Percentiles rank a stretch among this genome's conserved stretches.
Evolutionary conservation across 2,329 filamentous ascomycete species (phyloP).

Genomic region (Aureobasidium subglaciale): DNA sequence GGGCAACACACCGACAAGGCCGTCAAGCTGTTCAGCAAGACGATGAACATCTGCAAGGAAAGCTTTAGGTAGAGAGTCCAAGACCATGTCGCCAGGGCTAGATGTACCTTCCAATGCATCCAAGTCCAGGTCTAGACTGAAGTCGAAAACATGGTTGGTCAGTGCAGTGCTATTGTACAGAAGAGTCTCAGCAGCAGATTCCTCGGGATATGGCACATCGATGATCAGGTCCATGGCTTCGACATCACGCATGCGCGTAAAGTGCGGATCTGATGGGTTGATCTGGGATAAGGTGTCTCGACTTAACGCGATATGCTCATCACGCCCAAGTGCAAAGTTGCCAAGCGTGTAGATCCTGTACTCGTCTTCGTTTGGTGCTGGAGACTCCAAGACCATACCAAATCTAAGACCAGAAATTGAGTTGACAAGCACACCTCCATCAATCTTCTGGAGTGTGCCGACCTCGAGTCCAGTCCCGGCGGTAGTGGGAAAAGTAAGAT

Average conservation of each 20-base stretch:
- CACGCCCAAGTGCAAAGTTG: conserved; percentile 71
- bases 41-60: conserved; percentile 15
- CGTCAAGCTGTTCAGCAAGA: conserved; percentile 17
- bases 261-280: conserved; percentile 74
- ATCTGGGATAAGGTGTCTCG: conserved; percentile 61
- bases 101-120: conserved; percentile 8
- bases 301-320: conserved; percentile 78
- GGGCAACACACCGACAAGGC: conserved; percentile 8
- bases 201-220: conserved; percentile 34
- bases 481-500: conserved; percentile 57
- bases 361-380: conserved; percentile 36
- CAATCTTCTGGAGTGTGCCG: conserved; percentile 49
- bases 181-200: background rate
- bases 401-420: conserved; percentile 55
- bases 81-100: conserved; percentile 11
- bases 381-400: conserved; percentile 59
- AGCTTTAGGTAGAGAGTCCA: conserved; percentile 13
- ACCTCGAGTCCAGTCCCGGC: conserved; percentile 37
- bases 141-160: conserved; percentile 10
- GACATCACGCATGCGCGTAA: conserved; percentile 67
- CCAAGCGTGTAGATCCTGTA: conserved; percentile 77
- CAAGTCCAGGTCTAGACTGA: conserved; percentile 16
- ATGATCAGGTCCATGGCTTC: conserved; percentile 68
- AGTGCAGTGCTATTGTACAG: background rate
- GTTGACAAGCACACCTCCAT: conserved; percentile 54